Conservation (phyloP, 2,329 filamentous ascomycete genomes). For the Xylaria polymorpha region DNA sequence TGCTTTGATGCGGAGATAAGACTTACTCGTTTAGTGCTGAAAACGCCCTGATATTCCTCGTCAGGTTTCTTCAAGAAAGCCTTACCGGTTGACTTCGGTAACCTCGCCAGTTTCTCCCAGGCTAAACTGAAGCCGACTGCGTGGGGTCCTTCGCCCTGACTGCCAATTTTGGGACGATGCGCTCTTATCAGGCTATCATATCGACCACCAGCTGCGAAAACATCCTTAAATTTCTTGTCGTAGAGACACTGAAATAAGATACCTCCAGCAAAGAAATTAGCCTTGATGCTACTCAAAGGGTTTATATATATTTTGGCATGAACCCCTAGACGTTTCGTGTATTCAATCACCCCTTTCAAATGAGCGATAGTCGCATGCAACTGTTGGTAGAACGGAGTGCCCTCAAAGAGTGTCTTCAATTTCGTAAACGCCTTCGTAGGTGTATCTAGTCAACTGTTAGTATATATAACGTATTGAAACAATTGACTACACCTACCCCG, state of each 20-base stretch:
- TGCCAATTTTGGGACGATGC: conserved; percentile 76
- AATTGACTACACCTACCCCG: conserved; percentile 64
- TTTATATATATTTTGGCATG: conserved; percentile 83
- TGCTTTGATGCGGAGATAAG: background rate
- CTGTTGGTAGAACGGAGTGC: conserved; percentile 76
- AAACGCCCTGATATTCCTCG: conserved; percentile 70
- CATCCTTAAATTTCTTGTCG: conserved; percentile 83
- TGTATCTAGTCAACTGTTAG: conserved; percentile 56
- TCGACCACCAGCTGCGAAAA: conserved; percentile 92
- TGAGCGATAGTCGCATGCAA: conserved; percentile 82
- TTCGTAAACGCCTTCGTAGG: conserved; percentile 68
- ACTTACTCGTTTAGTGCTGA: conserved; percentile 72
- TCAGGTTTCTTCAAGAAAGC: conserved; percentile 76
- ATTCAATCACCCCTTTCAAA: conserved; percentile 80
- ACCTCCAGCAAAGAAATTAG: conserved; percentile 88
- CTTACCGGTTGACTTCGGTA: conserved; percentile 66
- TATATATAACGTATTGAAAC: background rate
- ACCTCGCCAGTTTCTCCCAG: conserved; percentile 82
- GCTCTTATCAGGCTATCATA: conserved; percentile 92
- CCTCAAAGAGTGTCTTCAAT: conserved; percentile 70
- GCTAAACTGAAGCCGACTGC: conserved; percentile 93
- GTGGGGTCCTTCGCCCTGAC: conserved; percentile 73
- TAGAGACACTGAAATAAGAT: conserved; percentile 92
- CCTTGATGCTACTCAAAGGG: conserved; percentile 88
- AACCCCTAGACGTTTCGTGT: conserved; percentile 80